Conservation (phyloP, 768 basidiomycete species). For the Porpolomopsis calyptriformis region DNA sequence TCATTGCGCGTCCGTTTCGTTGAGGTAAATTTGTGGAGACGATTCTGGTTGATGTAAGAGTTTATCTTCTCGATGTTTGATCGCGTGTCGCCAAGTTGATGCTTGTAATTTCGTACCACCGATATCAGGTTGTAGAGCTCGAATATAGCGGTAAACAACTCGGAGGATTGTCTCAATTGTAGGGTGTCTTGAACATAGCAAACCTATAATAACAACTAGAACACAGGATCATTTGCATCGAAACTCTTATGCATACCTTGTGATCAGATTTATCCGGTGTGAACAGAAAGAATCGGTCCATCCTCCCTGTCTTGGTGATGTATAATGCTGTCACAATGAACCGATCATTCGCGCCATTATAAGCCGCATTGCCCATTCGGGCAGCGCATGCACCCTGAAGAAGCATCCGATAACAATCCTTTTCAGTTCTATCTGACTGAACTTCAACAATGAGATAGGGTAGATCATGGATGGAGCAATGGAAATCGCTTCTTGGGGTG, state of each 20-base stretch:
- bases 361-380: not conserved
- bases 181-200: not conserved
- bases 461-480: not conserved
- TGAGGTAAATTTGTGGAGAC: not conserved
- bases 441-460: constrained; percentile 3
- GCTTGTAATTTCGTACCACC: not conserved
- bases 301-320: not conserved
- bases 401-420: constrained; percentile 3
- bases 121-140: constrained; percentile 3
- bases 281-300: constrained; percentile 1
- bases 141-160: not conserved
- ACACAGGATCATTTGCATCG: not conserved
- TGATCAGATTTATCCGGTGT: not conserved
- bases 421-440: not conserved
- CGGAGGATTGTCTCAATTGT: not conserved
- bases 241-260: constrained; percentile 4
- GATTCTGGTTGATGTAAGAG: not conserved
- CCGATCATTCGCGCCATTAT: not conserved
- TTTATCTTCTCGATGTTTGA: not conserved
- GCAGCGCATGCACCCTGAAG: constrained; percentile 3
- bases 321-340: constrained; percentile 4
- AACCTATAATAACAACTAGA: constrained; percentile 1
- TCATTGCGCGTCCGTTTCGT: no score
- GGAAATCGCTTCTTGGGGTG: not conserved
- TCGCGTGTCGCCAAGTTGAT: not conserved